These are phyloP conservation scores for Pisolithus microcarpus DNA, from an alignment of 768 basidiomycete genomes.

Conservation along the genomic window DNA sequence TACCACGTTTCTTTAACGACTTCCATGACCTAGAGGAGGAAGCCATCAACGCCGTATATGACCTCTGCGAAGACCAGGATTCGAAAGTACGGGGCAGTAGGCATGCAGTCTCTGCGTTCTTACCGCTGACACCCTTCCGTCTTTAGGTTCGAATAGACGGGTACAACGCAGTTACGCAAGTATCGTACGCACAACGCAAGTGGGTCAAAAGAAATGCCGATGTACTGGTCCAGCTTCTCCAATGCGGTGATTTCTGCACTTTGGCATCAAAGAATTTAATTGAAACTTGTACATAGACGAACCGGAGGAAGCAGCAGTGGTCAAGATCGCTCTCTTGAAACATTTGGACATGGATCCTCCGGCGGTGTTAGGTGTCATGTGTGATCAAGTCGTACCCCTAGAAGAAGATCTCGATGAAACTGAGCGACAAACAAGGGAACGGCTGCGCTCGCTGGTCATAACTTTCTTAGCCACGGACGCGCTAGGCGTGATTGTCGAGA, in stretches of 20 bases:
- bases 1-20: conserved; percentile 54
- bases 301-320: conserved; percentile 53
- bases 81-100: conserved; percentile 32
- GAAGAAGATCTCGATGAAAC: conserved; percentile 51
- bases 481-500: conserved; percentile 37
- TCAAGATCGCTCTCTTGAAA: conserved; percentile 50
- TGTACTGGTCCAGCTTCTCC: conserved; percentile 67
- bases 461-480: conserved; percentile 52
- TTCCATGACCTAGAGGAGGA: conserved; percentile 69
- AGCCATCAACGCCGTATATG: conserved; percentile 72
- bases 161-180: conserved; percentile 51
- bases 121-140: conserved; percentile 1
- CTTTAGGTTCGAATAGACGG: conserved; percentile 62
- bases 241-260: conserved; percentile 45
- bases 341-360: conserved; percentile 60
- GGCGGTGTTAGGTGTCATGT: conserved; percentile 58
- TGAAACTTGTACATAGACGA: conserved; percentile 41
- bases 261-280: background rate
- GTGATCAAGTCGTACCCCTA: conserved; percentile 54
- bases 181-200: conserved; percentile 42
- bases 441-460: conserved; percentile 51
- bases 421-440: conserved; percentile 49
- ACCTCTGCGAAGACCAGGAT: conserved; percentile 66
- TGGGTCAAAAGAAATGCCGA: conserved; percentile 69
- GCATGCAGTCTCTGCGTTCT: conserved; percentile 3